Evolutionary conservation across 192 early-diverging fungal species (phyloP).

Genomic region (Coemansia sp.): DNA sequence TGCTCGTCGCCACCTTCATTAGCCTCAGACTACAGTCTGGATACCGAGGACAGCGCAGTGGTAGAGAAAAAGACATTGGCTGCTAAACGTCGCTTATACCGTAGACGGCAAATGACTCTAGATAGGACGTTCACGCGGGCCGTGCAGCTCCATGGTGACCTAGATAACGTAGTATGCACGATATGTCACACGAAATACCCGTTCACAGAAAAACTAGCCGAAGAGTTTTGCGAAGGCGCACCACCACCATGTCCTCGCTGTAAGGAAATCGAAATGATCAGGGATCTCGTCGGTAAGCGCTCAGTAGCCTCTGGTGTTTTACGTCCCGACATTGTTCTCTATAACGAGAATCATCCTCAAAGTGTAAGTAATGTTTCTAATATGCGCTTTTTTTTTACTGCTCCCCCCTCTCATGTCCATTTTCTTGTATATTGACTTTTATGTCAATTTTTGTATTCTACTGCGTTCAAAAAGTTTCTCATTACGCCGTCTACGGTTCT

Average conservation of each 20-base stretch:
- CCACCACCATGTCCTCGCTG: conserved; percentile 69
- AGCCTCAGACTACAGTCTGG: neutral
- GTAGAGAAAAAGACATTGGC: conserved; percentile 8
- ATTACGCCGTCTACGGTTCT: neutral
- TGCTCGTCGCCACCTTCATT: neutral
- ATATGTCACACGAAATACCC: conserved; percentile 73
- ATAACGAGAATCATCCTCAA: conserved; percentile 75
- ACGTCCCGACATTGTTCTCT: conserved; percentile 92
- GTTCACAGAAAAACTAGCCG: conserved; percentile 63
- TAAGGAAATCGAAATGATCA: conserved; percentile 48
- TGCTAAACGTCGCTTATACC: neutral
- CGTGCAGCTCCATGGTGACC: conserved; percentile 91
- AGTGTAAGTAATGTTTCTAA: conserved; percentile 31
- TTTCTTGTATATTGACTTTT: neutral
- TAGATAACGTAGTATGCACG: conserved; percentile 86
- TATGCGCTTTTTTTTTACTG: neutral
- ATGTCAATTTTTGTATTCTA: neutral
- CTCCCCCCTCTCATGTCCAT: neutral
- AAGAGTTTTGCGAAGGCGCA: conserved; percentile 70
- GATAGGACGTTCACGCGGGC: conserved; percentile 66
- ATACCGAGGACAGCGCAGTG: neutral
- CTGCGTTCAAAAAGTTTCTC: conserved; percentile 4
- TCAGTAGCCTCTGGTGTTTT: conserved; percentile 73
- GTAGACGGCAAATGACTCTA: conserved; percentile 30
- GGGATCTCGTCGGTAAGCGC: conserved; percentile 73